Percentiles rank a stretch among this genome's conserved stretches.
Conservation (phyloP, 2,329 filamentous ascomycete species). For the Talaromyces amestolkiae region DNA sequence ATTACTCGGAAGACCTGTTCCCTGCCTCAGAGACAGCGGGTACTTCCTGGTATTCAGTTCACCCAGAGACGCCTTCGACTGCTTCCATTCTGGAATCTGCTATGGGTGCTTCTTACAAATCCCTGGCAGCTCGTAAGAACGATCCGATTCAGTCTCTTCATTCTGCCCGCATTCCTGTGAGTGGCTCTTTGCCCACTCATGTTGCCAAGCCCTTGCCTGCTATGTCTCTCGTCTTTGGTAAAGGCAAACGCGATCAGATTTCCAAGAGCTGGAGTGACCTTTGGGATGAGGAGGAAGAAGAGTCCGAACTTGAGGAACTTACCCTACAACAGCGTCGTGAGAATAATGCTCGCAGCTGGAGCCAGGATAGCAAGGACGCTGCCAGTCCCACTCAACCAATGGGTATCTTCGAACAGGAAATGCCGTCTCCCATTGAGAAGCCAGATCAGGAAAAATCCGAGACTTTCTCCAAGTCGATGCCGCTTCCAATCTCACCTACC, state of each 20-base stretch:
- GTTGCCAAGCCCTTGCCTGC: constrained; percentile 61
- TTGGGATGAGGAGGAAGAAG: constrained; percentile 96
- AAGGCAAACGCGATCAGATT: constrained; percentile 67
- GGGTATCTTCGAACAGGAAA: constrained; percentile 55
- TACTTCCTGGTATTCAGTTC: constrained; percentile 73
- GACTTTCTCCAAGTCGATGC: constrained; percentile 45
- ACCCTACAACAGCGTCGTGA: constrained; percentile 58
- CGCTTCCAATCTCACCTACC: constrained; percentile 65
- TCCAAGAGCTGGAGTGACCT: constrained; percentile 99
- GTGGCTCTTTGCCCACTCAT: constrained; percentile 69
- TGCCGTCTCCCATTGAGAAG: constrained; percentile 45
- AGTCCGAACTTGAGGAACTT: constrained; percentile 63
- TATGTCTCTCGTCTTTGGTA: constrained; percentile 76
- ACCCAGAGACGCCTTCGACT: constrained; percentile 74
- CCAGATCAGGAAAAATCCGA: constrained; percentile 15
- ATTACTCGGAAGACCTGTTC: constrained; percentile 81
- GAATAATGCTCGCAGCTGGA: constrained; percentile 74
- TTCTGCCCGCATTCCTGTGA: constrained; percentile 68
- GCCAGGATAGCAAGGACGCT: constrained; percentile 65
- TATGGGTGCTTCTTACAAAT: constrained; percentile 76
- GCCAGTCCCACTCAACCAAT: constrained; percentile 49
- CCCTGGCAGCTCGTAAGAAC: constrained; percentile 54
- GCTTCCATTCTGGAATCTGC: constrained; percentile 82
- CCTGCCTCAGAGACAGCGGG: constrained; percentile 67
- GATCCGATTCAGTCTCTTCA: constrained; percentile 49